Percentiles rank a stretch among this genome's conserved stretches.
These are phyloP conservation scores for Heliamphora exappendiculata DNA, from an alignment of 148 eudicot species.

Conservation along the genomic window DNA sequence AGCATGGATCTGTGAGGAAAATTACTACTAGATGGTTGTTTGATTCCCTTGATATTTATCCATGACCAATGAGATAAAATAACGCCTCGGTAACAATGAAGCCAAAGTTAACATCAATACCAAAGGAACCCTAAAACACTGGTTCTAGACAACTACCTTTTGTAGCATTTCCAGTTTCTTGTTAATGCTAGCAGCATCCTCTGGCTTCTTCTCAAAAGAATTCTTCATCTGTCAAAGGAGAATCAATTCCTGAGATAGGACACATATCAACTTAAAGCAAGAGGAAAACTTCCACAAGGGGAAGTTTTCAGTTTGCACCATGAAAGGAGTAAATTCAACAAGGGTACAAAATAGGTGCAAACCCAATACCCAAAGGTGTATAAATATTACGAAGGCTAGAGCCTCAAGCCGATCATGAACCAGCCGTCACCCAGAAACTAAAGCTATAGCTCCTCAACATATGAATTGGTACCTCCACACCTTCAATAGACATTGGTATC, in stretches of 20 bases:
- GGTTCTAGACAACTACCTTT: constrained; percentile 33
- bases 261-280: neutral
- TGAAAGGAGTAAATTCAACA: too few relatives aligned
- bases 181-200: constrained; percentile 24
- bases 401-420: too few relatives aligned
- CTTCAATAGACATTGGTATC: too few relatives aligned
- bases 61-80: neutral
- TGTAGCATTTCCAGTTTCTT: constrained; percentile 47
- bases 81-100: neutral
- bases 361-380: too few relatives aligned
- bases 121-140: neutral
- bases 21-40: neutral
- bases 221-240: constrained; percentile 37
- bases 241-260: neutral
- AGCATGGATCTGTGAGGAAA: neutral
- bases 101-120: neutral
- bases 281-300: neutral
- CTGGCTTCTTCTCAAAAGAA: constrained; percentile 20
- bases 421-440: too few relatives aligned
- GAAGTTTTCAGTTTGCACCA: too few relatives aligned
- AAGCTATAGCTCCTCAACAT: too few relatives aligned
- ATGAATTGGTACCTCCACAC: too few relatives aligned
- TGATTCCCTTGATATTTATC: neutral
- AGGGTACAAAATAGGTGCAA: too few relatives aligned
- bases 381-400: too few relatives aligned